Evolutionary conservation across 1,139 yeast genomes (phyloP).

Genomic region (Hyphopichia wangnamkhiaoensis): DNA sequence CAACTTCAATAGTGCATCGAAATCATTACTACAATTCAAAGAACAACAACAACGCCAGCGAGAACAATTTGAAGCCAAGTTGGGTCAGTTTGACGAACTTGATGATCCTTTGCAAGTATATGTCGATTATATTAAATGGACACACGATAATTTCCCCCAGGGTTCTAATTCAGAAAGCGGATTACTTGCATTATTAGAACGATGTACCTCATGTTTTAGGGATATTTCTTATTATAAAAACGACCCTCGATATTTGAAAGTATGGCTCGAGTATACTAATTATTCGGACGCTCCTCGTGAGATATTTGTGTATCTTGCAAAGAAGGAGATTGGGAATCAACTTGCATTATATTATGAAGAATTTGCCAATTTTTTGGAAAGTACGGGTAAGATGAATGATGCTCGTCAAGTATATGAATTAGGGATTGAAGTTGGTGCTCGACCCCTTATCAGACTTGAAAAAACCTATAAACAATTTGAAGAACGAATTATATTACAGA

Average conservation of each 20-base stretch:
- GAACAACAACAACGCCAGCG: slow-evolving; percentile 35
- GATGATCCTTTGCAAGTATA: slow-evolving; percentile 85
- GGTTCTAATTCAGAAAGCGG: slow-evolving; percentile 72
- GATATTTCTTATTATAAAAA: slow-evolving; percentile 70
- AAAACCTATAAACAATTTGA: slow-evolving; percentile 52
- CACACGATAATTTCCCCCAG: slow-evolving; percentile 62
- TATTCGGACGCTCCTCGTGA: slow-evolving; percentile 74
- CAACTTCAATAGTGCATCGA: slow-evolving; percentile 30
- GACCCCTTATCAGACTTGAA: slow-evolving; percentile 60
- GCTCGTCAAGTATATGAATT: slow-evolving; percentile 64
- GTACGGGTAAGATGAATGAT: slow-evolving; percentile 49
- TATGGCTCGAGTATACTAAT: slow-evolving; percentile 78
- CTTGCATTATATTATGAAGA: slow-evolving; percentile 78
- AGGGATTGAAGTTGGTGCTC: slow-evolving; percentile 63
- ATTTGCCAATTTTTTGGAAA: slow-evolving; percentile 69
- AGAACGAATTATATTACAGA: slow-evolving; percentile 21
- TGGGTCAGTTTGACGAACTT: slow-evolving; percentile 52
- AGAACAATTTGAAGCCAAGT: slow-evolving; percentile 42
- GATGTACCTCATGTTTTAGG: slow-evolving; percentile 70
- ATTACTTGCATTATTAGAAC: slow-evolving; percentile 63
- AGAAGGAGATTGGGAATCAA: slow-evolving; percentile 69
- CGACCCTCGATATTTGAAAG: slow-evolving; percentile 74
- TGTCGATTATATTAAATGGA: slow-evolving; percentile 74
- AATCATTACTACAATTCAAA: slow-evolving; percentile 22
- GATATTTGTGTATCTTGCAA: slow-evolving; percentile 69